These are phyloP conservation scores for Pseudogymnoascus sp. DNA, from an alignment of 2,329 filamentous ascomycete species.

Conservation along the genomic window DNA sequence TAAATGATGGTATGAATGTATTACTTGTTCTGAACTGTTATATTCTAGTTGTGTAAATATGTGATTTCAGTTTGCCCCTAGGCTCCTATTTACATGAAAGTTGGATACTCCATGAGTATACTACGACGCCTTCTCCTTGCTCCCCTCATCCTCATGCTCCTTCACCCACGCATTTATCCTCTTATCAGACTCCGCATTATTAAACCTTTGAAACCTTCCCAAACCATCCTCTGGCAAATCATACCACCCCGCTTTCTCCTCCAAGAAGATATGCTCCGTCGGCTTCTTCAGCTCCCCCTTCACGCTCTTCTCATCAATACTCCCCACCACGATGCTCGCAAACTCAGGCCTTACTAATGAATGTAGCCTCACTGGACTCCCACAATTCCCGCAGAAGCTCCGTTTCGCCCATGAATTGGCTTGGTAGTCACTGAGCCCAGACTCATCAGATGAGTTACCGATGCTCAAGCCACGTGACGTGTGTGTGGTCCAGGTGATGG, in stretches of 20 bases:
- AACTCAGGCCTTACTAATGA: slow-evolving; percentile 30
- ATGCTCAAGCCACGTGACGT: neutral
- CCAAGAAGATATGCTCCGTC: slow-evolving; percentile 38
- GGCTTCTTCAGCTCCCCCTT: slow-evolving; percentile 27
- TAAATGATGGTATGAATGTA: slow-evolving; percentile 8
- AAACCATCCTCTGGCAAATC: slow-evolving; percentile 32
- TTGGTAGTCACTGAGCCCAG: slow-evolving; percentile 30
- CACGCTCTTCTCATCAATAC: slow-evolving; percentile 35
- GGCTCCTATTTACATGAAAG: neutral
- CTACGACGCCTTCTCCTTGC: neutral
- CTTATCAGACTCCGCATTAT: slow-evolving; percentile 19
- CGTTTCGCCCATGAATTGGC: slow-evolving; percentile 32
- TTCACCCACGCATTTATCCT: slow-evolving; percentile 25
- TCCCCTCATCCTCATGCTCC: neutral
- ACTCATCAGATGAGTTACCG: neutral
- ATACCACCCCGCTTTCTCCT: slow-evolving; percentile 35
- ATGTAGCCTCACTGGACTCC: slow-evolving; percentile 39
- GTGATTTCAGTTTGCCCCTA: neutral
- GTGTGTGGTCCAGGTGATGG: slow-evolving; percentile 31
- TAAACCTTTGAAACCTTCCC: slow-evolving; percentile 23
- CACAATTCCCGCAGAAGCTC: slow-evolving; percentile 39
- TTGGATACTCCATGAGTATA: neutral
- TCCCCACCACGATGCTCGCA: slow-evolving; percentile 33
- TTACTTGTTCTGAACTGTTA: neutral
- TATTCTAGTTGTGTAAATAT: neutral